Base-by-base conservation (phyloP, 2,329 filamentous ascomycete genomes). In the Pseudocercospora cruenta region DNA sequence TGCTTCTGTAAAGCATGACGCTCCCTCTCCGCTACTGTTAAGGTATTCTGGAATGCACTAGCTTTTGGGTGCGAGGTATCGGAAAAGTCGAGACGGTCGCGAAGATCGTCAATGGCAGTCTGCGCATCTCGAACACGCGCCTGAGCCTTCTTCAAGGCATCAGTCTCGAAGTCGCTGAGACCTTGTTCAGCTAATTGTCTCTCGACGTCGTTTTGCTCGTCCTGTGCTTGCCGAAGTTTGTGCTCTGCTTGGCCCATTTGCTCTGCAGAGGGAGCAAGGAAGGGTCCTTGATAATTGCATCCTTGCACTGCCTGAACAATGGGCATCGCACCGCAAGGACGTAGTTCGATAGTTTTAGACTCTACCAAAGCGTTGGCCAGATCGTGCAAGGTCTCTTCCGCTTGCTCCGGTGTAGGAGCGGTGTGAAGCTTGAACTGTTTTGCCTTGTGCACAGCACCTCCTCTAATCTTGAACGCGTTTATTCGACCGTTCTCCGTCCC, bases 401-500 rank as follows among this genome's bases (percentile, higher is more conserved):
- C 53, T 24, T 28, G 28, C 10, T 51, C 36, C 2, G 64, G 64
- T 12, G 43, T 49, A 57, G 63, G 45, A n/a, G 70, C 68, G 19
- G 71, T 58, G 22, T 69, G 53, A 19, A 74, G 66, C 22, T 70
- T 72, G 64, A 76, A 76, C 4, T 64, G 65, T 47, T 68, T 49
- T 21, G 66, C 43, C 53, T 58, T 62, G 26, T 63, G 10, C 9
- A 65, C 45, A 9, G 60, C 28, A 26, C 64, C 53, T 51, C 68
- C 58, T 14, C 80, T 80, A 22, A 82, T 76, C 60, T 80, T 78
- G 1, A 89, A 78, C 0, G 88, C 71, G 66, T 86, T 84, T 24
- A 89, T 74, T 0, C 83, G 82, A 0, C 86, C 86, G 24, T 82
- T 81, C 19, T 85, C 84, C 72, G 88, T 86, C 2, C 87, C 87